A percentile compares a stretch with the other conserved stretches of the same genome.
Evolutionary conservation across 2,329 filamentous ascomycete species (phyloP).

Genomic region (Didymella arachidicola): DNA sequence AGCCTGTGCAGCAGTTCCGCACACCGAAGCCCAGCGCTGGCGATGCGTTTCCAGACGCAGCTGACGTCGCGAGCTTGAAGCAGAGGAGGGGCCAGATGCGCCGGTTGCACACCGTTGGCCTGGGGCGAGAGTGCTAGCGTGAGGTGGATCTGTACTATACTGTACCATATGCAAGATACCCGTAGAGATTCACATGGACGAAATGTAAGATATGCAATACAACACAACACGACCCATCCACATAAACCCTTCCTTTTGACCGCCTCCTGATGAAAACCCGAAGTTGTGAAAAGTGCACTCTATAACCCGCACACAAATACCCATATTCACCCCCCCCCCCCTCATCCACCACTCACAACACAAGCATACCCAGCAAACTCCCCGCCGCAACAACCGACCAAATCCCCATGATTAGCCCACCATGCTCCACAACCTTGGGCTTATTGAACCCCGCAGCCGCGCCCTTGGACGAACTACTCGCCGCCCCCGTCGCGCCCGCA

Average conservation of each 20-base stretch:
- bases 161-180: constrained; percentile 18
- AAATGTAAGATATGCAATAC: constrained; percentile 12
- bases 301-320: neutral
- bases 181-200: neutral
- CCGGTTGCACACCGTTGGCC: constrained; percentile 39
- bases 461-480: constrained; percentile 32
- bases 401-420: constrained; percentile 28
- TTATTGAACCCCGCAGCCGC: constrained; percentile 31
- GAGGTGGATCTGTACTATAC: neutral
- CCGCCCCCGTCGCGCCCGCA: constrained; percentile 25
- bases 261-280: neutral
- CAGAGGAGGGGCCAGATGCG: constrained; percentile 29
- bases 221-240: neutral
- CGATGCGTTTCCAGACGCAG: constrained; percentile 37
- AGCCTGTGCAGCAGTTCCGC: constrained; percentile 28
- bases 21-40: constrained; percentile 32
- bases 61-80: constrained; percentile 13
- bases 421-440: constrained; percentile 38
- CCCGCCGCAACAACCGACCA: constrained; percentile 34
- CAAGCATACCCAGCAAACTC: constrained; percentile 41
- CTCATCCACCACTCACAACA: constrained; percentile 22
- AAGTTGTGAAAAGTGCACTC: neutral
- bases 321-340: no score
- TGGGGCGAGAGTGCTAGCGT: constrained; percentile 10
- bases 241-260: neutral